These are phyloP conservation scores for Daldinia sp. DNA, from an alignment of 2,329 filamentous ascomycete genomes.

Conservation along the genomic window DNA sequence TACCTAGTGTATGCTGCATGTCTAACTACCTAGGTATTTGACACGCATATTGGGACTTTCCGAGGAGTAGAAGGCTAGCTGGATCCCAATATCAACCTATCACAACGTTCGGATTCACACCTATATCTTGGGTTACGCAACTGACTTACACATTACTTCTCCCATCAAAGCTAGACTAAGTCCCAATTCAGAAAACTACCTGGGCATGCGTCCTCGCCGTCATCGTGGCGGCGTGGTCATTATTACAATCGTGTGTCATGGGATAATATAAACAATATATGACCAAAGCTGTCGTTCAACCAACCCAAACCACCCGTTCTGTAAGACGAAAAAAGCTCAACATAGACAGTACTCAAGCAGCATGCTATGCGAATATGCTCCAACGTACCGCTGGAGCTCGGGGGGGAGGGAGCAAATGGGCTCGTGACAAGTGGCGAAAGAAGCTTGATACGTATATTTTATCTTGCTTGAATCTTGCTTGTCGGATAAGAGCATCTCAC, in stretches of 20 bases:
- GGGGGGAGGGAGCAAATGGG: slow-evolving; percentile 25
- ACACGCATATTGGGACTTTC: no score
- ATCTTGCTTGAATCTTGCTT: background rate
- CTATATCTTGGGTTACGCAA: no score
- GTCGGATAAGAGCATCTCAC: slow-evolving; percentile 10
- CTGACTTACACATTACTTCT: background rate
- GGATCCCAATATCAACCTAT: no score
- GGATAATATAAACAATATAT: slow-evolving; percentile 8
- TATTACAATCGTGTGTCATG: slow-evolving; percentile 23
- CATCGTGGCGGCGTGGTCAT: background rate
- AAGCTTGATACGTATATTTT: background rate
- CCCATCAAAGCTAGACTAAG: background rate
- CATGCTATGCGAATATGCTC: slow-evolving; percentile 2
- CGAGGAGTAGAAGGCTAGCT: no score
- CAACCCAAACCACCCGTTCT: background rate
- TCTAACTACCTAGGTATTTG: no score
- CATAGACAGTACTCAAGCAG: slow-evolving; percentile 8
- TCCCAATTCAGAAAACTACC: background rate
- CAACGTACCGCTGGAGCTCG: background rate
- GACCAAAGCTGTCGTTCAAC: slow-evolving; percentile 25
- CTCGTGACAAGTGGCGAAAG: slow-evolving; percentile 31
- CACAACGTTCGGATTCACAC: no score
- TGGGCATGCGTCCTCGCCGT: background rate
- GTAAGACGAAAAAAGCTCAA: slow-evolving; percentile 6
- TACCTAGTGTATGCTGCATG: no score